phyloP scores from a whole-genome alignment of 306 rosid genomes.

The Pterocarpus macrocarpus region DNA sequence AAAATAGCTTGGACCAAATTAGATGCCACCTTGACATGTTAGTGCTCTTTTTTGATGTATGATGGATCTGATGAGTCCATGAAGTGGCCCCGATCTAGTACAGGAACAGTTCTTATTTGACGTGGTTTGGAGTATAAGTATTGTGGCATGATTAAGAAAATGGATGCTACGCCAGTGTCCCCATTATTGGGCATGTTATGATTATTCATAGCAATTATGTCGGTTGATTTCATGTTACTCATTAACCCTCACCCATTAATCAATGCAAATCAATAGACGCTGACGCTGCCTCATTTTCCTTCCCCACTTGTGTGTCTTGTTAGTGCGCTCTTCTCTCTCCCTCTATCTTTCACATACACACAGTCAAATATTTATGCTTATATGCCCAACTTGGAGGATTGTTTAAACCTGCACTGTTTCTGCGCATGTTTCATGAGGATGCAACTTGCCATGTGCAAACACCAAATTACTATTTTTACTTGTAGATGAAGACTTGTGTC shows the following conservation, averaged over 20 bases:
- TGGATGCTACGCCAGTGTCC: not conserved
- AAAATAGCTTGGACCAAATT: too few species aligned
- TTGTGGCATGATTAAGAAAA: conserved; percentile 42
- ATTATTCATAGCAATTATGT: conserved; percentile 52
- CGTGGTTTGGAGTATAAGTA: conserved; percentile 48
- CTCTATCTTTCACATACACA: not conserved
- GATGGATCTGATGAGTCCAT: conserved; percentile 24
- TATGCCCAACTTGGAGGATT: conserved; percentile 11
- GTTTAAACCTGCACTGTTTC: not conserved
- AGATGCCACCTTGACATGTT: not conserved
- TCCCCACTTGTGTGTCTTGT: not conserved
- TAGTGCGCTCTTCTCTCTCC: not conserved
- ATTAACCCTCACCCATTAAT: conserved; percentile 41
- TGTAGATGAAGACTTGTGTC: conserved; percentile 34
- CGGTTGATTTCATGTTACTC: conserved; percentile 54
- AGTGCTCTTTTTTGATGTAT: not conserved
- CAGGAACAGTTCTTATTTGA: conserved; percentile 14
- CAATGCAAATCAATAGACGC: conserved; percentile 60
- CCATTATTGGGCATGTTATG: conserved; percentile 43
- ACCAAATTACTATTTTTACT: conserved; percentile 2
- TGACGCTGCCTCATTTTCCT: conserved; percentile 28
- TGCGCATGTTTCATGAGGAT: conserved; percentile 38
- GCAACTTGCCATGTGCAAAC: conserved; percentile 53
- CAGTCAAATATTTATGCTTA: conserved; percentile 15
- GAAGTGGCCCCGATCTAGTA: conserved; percentile 26